A percentile compares a stretch with the other conserved stretches of the same genome.
Evolutionary conservation across 441 rosid species (phyloP).

Genomic region (Pelargonium australe): DNA sequence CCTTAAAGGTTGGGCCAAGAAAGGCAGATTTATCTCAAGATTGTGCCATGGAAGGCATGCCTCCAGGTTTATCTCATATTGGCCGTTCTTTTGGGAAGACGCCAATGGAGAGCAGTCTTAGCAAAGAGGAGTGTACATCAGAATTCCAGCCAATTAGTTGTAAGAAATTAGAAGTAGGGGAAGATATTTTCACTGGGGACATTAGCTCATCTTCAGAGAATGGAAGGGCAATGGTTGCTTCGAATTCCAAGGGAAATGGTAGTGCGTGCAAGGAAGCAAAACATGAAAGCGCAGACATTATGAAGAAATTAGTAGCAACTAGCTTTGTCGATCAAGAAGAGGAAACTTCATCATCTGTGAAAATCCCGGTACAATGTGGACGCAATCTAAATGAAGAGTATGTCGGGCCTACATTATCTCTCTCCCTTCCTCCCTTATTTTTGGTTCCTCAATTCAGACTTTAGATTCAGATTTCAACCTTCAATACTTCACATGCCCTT

Average conservation of each 20-base stretch:
- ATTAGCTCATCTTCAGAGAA: conserved; percentile 24
- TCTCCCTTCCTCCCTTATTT: too few relatives aligned
- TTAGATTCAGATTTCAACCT: neutral
- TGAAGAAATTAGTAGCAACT: conserved; percentile 15
- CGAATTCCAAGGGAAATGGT: conserved; percentile 18
- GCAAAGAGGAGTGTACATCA: conserved; percentile 22
- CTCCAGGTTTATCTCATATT: conserved; percentile 26
- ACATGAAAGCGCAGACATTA: conserved; percentile 12
- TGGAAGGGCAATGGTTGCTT: conserved; percentile 19
- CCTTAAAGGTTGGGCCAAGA: conserved; percentile 28
- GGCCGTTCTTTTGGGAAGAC: conserved; percentile 31
- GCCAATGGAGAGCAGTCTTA: conserved; percentile 28
- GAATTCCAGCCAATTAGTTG: conserved; percentile 20
- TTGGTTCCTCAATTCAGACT: neutral
- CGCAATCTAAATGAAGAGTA: conserved; percentile 34
- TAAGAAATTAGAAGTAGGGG: conserved; percentile 23
- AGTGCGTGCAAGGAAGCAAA: conserved; percentile 25
- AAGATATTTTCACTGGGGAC: conserved; percentile 12
- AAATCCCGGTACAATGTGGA: conserved; percentile 30
- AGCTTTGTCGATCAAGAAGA: conserved; percentile 21
- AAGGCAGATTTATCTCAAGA: conserved; percentile 26
- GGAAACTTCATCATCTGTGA: conserved; percentile 35
- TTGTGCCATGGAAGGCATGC: conserved; percentile 20
- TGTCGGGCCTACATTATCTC: conserved; percentile 16
- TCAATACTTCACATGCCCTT: neutral